A percentile compares a stretch with the other conserved stretches of the same genome.
Conservation (phyloP, 2,329 filamentous ascomycete species). For the Curvularia eragrostidis region DNA sequence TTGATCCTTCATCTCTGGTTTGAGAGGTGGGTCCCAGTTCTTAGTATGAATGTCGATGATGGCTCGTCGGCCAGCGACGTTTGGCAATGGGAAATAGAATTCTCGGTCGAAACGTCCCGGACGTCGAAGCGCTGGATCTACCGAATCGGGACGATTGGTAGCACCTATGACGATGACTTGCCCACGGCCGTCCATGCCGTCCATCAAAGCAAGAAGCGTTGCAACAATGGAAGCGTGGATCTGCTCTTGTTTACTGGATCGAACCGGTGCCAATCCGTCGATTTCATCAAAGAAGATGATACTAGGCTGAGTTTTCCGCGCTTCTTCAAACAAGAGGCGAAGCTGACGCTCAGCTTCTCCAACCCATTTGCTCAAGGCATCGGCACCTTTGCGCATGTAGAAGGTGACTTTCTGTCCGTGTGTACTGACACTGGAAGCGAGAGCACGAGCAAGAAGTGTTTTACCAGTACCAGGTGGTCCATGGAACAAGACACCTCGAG, state of each 20-base stretch:
- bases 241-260: constrained; percentile 98
- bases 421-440: constrained; percentile 88
- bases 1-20: constrained; percentile 78
- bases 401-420: constrained; percentile 96
- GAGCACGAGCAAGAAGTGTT: constrained; percentile 89
- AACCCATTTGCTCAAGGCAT: constrained; percentile 98
- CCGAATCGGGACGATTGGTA: constrained; percentile 96
- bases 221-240: constrained; percentile 90
- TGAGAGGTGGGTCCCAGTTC: constrained; percentile 82
- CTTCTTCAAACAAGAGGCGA: constrained; percentile 92
- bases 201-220: constrained; percentile 59
- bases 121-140: constrained; percentile 91
- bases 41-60: constrained; percentile 96
- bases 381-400: constrained; percentile 98
- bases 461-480: constrained; percentile 97
- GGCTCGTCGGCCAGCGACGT: constrained; percentile 76
- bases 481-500: constrained; percentile 93
- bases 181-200: constrained; percentile 60
- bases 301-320: constrained; percentile 91
- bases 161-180: constrained; percentile 98
- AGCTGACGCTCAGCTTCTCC: constrained; percentile 97
- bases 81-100: constrained; percentile 95
- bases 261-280: constrained; percentile 91
- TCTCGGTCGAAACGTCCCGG: constrained; percentile 96
- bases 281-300: constrained; percentile 99